These are phyloP conservation scores for Oropetium thomaeum DNA, from an alignment of 176 grass and related monocot species.

Conservation along the genomic window DNA sequence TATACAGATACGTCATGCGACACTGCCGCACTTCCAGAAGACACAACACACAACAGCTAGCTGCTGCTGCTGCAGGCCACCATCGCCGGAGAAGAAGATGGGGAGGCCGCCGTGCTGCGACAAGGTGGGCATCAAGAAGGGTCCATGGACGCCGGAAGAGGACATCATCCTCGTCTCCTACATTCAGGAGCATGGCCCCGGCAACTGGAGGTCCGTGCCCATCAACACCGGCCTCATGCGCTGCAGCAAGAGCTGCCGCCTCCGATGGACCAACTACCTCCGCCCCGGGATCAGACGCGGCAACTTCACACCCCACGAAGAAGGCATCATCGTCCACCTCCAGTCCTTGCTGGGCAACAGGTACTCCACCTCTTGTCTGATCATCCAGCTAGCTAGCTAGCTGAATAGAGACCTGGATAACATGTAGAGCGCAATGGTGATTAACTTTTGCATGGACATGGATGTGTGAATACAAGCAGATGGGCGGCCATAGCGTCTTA, in stretches of 20 bases:
- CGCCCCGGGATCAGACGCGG: slow-evolving; percentile 70
- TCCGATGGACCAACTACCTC: slow-evolving; percentile 95
- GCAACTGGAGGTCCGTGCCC: slow-evolving; percentile 81
- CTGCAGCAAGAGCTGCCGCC: slow-evolving; percentile 89
- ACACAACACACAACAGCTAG: background rate
- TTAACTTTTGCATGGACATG: background rate
- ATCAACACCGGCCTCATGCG: slow-evolving; percentile 70
- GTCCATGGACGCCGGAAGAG: slow-evolving; percentile 91
- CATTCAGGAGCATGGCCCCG: slow-evolving; percentile 83
- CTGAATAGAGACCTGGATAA: background rate
- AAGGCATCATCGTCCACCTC: slow-evolving; percentile 74
- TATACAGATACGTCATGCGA: slow-evolving; percentile 16
- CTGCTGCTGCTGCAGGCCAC: background rate
- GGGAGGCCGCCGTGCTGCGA: slow-evolving; percentile 86
- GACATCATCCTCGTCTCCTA: slow-evolving; percentile 84
- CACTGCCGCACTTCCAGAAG: slow-evolving; percentile 12
- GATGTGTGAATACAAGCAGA: background rate
- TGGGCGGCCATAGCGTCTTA: slow-evolving; percentile 87
- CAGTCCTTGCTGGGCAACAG: slow-evolving; percentile 88
- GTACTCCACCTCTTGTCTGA: slow-evolving; percentile 20
- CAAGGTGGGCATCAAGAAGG: slow-evolving; percentile 73
- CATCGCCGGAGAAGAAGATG: slow-evolving; percentile 34
- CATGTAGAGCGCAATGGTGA: background rate
- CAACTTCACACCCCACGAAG: slow-evolving; percentile 79
- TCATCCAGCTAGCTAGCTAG: background rate